Evolutionary conservation across 192 early-diverging fungal genomes (phyloP).

Genomic region (Chytriomyces hyalinus): DNA sequence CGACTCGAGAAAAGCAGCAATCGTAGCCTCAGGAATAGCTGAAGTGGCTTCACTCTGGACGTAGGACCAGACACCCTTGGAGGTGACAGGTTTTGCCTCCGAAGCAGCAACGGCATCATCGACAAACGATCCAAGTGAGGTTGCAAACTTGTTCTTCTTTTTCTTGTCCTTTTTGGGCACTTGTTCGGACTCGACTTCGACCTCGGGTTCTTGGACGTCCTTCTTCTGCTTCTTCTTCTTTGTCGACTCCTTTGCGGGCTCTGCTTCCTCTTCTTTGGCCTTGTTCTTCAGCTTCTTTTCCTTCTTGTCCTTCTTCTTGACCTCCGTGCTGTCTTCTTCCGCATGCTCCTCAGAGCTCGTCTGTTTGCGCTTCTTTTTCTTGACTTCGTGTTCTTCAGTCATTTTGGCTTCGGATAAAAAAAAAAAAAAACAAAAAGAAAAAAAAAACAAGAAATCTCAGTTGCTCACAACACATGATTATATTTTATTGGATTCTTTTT

Average conservation of each 20-base stretch:
- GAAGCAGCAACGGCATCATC: neutral
- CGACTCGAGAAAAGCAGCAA: constrained; percentile 44
- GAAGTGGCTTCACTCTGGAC: neutral
- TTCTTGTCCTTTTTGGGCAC: constrained; percentile 59
- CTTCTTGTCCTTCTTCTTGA: constrained; percentile 38
- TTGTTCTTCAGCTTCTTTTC: constrained; percentile 48
- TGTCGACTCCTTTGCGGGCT: constrained; percentile 34
- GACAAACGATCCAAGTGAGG: neutral
- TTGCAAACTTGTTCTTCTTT: constrained; percentile 42
- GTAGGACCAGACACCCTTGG: constrained; percentile 14
- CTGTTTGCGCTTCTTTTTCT: constrained; percentile 30
- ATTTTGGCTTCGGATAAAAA: neutral
- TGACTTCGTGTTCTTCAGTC: constrained; percentile 22
- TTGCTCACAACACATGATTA: no score
- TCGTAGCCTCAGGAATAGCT: constrained; percentile 15
- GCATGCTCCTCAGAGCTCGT: neutral
- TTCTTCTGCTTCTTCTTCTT: constrained; percentile 35
- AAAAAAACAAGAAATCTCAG: neutral
- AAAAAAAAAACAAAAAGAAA: constrained; percentile 5
- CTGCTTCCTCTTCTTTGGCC: constrained; percentile 17
- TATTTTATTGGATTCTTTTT: no score
- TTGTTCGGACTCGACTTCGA: constrained; percentile 11
- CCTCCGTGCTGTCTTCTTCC: neutral
- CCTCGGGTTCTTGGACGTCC: constrained; percentile 21
- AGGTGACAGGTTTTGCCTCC: neutral